Evolutionary conservation across 208 protist genomes (phyloP).

Genomic region (Leishmania tarentolae): DNA sequence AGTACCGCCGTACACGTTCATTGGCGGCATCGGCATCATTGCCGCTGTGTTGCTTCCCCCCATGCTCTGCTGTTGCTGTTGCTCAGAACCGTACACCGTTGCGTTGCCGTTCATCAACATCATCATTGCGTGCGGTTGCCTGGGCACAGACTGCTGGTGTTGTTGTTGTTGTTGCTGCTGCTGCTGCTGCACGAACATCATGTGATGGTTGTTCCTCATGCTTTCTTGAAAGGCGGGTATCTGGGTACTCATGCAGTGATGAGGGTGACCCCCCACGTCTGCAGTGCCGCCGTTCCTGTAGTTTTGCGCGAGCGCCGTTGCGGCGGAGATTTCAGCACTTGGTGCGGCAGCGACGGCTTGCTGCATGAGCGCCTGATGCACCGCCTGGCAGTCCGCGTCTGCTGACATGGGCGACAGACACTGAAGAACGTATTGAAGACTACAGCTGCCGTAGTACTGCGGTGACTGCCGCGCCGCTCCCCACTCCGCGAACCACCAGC

Average conservation of each 20-base stretch:
- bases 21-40: neutral
- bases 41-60: neutral
- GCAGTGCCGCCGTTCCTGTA: neutral
- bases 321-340: neutral
- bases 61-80: neutral
- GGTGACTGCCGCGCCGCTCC: conserved; percentile 36
- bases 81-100: neutral
- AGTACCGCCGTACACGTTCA: neutral
- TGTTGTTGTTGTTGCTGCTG: conserved; percentile 5
- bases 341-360: conserved; percentile 11
- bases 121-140: neutral
- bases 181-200: neutral
- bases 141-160: neutral
- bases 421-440: conserved; percentile 63
- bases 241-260: neutral
- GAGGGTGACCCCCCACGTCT: neutral
- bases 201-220: neutral
- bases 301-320: neutral
- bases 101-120: neutral
- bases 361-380: conserved; percentile 50
- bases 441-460: conserved; percentile 47
- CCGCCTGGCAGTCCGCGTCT: conserved; percentile 48
- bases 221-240: neutral
- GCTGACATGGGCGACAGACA: conserved; percentile 66
- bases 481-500: conserved; percentile 68